Evolutionary conservation across 495 filamentous ascomycete genomes (phyloP), one percentile per base, ranked within the genome.

Genomic region (Parathielavia hyrcaniae): DNA sequence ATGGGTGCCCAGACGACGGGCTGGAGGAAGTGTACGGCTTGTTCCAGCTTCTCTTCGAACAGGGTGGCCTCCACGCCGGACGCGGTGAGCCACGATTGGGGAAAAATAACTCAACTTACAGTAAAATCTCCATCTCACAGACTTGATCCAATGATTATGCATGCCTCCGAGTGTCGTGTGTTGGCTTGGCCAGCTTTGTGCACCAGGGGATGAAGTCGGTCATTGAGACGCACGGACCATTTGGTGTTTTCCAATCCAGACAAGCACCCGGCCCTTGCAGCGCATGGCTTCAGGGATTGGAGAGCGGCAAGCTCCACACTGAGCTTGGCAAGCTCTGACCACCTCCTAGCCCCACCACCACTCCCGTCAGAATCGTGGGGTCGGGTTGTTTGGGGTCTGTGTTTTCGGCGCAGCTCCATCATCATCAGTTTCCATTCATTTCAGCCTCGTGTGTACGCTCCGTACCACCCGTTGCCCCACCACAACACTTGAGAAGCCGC

Each of bases 151-250:
- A 30, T 30, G 26, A 30, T 6, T 30, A 30, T 30, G 26, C 14
- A 4, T 17, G 4, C 1, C 9, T 7, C 32, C 11, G 13, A 5
- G 14, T 10, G n/a, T 23, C 16, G n/a, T 12, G 23, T 6, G 46
- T 1, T 9, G 23, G 16, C 26, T 2, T 1, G 13, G 12, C 13
- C 30, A 19, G 26, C 30, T 17, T 11, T 17, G 4, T 11, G 36
- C 26, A 13, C 9, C 35, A 12, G 30, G 13, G 6, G 35, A 40
- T 41, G 50, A 41, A 30, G 50, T 53, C 38, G 17, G 19, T 53
- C 19, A 8, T 53, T 14, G 38, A 45, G 11, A 35, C 13, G 51
- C 51, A 54, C 51, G 32, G 51, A 54, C 51, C 51, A 54, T 13
- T 16, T 54, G 39, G 51, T 44, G 51, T 52, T 52, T 50, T 26